phyloP scores from a whole-genome alignment of 805 yeast genomes.

The Saccharomycopsis fibuligera region DNA sequence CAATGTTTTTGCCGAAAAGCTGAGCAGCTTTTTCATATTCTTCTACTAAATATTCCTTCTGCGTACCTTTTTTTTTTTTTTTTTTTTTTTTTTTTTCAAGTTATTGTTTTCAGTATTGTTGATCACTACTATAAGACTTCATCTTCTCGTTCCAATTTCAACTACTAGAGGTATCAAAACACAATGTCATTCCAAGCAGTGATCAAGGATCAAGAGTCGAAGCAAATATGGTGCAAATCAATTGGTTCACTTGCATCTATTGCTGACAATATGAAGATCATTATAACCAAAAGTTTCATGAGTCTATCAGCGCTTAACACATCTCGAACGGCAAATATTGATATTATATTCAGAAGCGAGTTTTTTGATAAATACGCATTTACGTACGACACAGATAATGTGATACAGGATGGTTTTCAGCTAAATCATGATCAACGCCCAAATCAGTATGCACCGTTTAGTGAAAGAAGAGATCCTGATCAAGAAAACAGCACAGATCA shows the following conservation, averaged over 20 bases:
- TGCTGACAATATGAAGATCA: conserved; percentile 13
- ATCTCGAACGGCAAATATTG: conserved; percentile 13
- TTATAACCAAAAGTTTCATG: conserved; percentile 6
- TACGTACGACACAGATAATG: background rate
- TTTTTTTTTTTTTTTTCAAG: too few species aligned
- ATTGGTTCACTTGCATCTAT: conserved; percentile 10
- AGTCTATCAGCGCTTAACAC: conserved; percentile 15
- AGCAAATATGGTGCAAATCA: conserved; percentile 15
- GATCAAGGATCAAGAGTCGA: conserved; percentile 7
- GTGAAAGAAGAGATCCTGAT: background rate
- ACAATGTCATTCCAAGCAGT: conserved; percentile 18
- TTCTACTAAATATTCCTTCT: too few species aligned
- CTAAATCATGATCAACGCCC: background rate
- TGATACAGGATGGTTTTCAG: conserved; percentile 12
- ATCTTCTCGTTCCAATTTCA: too few species aligned
- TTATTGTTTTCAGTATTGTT: too few species aligned
- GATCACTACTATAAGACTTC: too few species aligned
- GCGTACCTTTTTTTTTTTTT: too few species aligned
- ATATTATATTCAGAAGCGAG: conserved; percentile 1
- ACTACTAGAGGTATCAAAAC: too few species aligned
- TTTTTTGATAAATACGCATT: conserved; percentile 15
- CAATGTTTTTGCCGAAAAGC: too few species aligned
- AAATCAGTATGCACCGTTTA: too few species aligned
- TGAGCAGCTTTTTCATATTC: too few species aligned
- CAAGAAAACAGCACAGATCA: background rate